phyloP scores from a whole-genome alignment of 441 rosid genomes.

The Adansonia gregorii region DNA sequence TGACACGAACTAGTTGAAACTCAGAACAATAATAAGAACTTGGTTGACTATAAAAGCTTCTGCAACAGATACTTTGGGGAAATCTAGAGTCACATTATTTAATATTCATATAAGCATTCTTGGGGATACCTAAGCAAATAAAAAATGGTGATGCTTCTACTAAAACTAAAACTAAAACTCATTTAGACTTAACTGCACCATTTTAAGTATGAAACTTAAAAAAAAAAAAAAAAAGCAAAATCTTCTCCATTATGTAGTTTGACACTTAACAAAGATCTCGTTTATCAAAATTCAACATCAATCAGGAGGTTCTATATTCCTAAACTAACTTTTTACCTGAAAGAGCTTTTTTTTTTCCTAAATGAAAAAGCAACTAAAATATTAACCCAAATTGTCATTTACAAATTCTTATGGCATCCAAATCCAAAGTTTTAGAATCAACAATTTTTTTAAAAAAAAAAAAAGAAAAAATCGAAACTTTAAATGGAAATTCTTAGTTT shows the following conservation, averaged over 20 bases:
- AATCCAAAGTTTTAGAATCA: background rate
- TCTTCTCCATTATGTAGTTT: background rate
- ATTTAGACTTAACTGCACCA: background rate
- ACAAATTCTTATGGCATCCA: background rate
- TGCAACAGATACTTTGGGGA: background rate
- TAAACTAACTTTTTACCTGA: background rate
- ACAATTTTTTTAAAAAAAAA: too few relatives aligned
- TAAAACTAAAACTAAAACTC: background rate
- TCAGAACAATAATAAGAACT: constrained; percentile 2
- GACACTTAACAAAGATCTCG: constrained; percentile 2
- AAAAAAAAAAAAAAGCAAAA: background rate
- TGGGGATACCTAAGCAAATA: background rate
- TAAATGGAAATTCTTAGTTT: background rate
- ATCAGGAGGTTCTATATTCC: background rate
- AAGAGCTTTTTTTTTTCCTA: background rate
- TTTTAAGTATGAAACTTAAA: background rate
- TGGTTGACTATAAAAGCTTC: background rate
- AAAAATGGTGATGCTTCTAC: background rate
- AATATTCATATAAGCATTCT: background rate
- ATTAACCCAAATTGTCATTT: background rate
- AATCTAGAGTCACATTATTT: background rate
- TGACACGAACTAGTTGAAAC: background rate
- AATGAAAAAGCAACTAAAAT: background rate
- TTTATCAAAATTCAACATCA: constrained; percentile 12
- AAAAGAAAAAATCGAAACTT: background rate